Evolutionary conservation across 345 rosid species (phyloP).

Genomic region (Microcos paniculata): DNA sequence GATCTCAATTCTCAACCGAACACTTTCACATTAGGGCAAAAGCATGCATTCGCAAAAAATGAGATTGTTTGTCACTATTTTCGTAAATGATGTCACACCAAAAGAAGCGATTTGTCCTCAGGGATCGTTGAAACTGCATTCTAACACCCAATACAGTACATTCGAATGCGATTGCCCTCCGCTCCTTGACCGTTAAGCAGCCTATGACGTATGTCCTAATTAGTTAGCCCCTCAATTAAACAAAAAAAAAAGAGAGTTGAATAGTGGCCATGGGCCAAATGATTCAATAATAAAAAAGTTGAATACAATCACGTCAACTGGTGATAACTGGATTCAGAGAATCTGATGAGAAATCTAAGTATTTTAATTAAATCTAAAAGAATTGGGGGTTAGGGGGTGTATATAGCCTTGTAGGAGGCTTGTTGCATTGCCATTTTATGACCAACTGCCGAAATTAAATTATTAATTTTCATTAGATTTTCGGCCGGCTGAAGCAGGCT

Average conservation of each 20-base stretch:
- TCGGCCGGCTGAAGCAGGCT: constrained; percentile 6
- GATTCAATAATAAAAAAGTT: not conserved
- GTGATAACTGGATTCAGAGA: not conserved
- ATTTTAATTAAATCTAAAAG: not conserved
- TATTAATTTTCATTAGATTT: not conserved
- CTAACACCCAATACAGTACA: not conserved
- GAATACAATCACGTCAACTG: not conserved
- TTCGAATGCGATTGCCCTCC: not conserved
- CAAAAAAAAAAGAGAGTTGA: not conserved
- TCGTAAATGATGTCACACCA: not conserved
- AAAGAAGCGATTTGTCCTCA: not conserved
- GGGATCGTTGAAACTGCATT: not conserved
- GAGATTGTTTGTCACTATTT: not conserved
- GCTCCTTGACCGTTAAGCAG: not conserved
- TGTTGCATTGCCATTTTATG: not conserved
- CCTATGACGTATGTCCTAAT: not conserved
- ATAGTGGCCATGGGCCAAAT: not conserved
- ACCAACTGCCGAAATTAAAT: not conserved
- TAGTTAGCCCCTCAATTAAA: not conserved
- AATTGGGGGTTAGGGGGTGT: not conserved
- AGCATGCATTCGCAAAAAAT: not conserved
- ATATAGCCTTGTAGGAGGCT: too few species aligned
- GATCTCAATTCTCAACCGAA: not conserved
- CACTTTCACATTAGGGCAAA: not conserved
- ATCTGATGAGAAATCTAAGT: too few species aligned